phyloP scores from a whole-genome alignment of 2,329 filamentous ascomycete species.

The Hymenoscyphus occultus region DNA sequence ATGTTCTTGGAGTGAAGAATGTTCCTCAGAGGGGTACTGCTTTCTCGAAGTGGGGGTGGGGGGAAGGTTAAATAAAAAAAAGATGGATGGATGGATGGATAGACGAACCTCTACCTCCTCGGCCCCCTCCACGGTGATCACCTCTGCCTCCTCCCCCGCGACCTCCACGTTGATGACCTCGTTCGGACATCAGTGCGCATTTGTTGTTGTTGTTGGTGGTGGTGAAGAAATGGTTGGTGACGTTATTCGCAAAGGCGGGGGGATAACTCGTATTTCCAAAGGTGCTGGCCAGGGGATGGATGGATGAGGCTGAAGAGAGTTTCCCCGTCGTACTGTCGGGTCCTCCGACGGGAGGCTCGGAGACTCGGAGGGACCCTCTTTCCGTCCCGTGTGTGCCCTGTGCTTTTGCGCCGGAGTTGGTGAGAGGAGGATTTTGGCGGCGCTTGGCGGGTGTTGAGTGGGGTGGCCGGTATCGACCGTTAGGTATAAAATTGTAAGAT shows the following conservation, averaged over 20 bases:
- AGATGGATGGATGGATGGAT: too few relatives aligned
- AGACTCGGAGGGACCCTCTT: background rate
- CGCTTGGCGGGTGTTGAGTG: too few relatives aligned
- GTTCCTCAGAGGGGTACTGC: background rate
- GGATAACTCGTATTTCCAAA: background rate
- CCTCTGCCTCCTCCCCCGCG: slow-evolving; percentile 23
- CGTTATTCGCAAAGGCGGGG: background rate
- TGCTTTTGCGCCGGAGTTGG: background rate
- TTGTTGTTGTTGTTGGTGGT: slow-evolving; percentile 5
- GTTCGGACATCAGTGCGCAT: slow-evolving; percentile 28
- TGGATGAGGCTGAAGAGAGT: slow-evolving; percentile 12
- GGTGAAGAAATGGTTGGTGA: background rate
- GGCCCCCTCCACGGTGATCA: slow-evolving; percentile 15
- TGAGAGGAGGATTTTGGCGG: background rate
- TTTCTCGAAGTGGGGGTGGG: background rate
- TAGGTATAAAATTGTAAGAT: too few relatives aligned
- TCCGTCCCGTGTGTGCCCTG: background rate
- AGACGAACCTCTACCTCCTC: slow-evolving; percentile 25
- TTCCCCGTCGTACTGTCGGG: background rate
- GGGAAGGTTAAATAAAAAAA: background rate
- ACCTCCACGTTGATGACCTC: slow-evolving; percentile 29
- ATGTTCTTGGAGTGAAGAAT: background rate
- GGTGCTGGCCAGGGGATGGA: background rate
- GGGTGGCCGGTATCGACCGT: too few relatives aligned
- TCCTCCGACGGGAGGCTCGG: background rate